Conservation (phyloP, 768 basidiomycete species). For the Termitomyces eurrhizus region DNA sequence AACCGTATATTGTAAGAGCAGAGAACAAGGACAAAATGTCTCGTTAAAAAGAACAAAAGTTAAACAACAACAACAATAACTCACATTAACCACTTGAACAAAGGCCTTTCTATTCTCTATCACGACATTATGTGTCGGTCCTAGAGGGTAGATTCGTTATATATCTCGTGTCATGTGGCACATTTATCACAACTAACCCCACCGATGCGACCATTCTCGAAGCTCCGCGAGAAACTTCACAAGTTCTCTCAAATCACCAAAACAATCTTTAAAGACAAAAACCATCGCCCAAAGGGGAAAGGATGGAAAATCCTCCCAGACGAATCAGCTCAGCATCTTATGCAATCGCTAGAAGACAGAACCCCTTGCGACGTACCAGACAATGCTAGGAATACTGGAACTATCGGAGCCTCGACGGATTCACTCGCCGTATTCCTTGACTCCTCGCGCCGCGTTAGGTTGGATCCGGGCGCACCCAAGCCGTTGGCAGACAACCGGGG, state of each 20-base stretch:
- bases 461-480: neutral
- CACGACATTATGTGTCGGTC: neutral
- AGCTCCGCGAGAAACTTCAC: neutral
- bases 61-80: neutral
- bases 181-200: neutral
- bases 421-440: neutral
- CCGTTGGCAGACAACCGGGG: neutral
- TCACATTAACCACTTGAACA: neutral
- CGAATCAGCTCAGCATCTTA: neutral
- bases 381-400: neutral
- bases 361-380: neutral
- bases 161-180: neutral
- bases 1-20: too few species aligned
- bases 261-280: neutral
- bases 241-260: neutral
- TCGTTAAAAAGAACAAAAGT: neutral
- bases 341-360: neutral
- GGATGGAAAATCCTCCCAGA: neutral
- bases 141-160: neutral
- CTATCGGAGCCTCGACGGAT: neutral
- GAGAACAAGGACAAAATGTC: neutral
- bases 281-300: neutral
- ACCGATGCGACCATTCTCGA: neutral
- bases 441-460: neutral
- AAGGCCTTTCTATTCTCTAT: neutral